Percentiles rank a stretch among this genome's conserved stretches.
These are phyloP conservation scores for Asclepias syriaca DNA, from an alignment of 257 asterid genomes.

Conservation along the genomic window DNA sequence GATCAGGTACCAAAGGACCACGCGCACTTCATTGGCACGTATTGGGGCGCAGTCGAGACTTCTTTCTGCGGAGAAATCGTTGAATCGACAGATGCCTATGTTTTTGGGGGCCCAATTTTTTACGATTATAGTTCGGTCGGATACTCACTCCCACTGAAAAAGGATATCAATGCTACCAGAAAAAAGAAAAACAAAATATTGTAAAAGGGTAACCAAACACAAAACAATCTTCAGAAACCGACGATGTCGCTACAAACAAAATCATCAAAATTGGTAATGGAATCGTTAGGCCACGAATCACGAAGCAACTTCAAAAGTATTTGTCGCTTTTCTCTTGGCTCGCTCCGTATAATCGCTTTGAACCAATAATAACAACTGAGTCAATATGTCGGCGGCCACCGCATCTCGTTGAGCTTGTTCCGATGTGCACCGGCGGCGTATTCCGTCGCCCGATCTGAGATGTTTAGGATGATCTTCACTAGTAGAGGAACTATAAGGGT, in stretches of 20 bases:
- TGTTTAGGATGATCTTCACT: slow-evolving; percentile 62
- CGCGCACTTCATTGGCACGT: slow-evolving; percentile 72
- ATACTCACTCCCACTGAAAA: slow-evolving; percentile 42
- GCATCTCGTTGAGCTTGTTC: slow-evolving; percentile 59
- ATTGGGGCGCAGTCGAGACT: slow-evolving; percentile 80
- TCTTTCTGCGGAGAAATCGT: slow-evolving; percentile 79
- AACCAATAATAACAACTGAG: slow-evolving; percentile 68
- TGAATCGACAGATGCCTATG: slow-evolving; percentile 71
- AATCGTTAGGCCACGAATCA: slow-evolving; percentile 75
- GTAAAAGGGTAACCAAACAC: not conserved
- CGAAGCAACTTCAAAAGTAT: slow-evolving; percentile 77
- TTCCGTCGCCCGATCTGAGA: slow-evolving; percentile 92
- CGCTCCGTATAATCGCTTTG: slow-evolving; percentile 98
- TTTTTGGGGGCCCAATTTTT: slow-evolving; percentile 74
- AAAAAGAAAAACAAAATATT: not conserved
- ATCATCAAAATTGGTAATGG: slow-evolving; percentile 57
- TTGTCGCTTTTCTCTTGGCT: slow-evolving; percentile 88
- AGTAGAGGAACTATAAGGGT: slow-evolving; percentile 77
- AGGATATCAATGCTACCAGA: not conserved
- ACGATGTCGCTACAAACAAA: slow-evolving; percentile 75
- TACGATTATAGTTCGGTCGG: slow-evolving; percentile 85
- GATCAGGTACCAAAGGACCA: slow-evolving; percentile 73
- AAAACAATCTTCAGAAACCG: slow-evolving; percentile 25
- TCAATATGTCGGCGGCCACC: slow-evolving; percentile 74
- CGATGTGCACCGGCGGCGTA: slow-evolving; percentile 89